Base-by-base conservation (phyloP, 116 monocot species). In the Dioscorea cayenensis region DNA sequence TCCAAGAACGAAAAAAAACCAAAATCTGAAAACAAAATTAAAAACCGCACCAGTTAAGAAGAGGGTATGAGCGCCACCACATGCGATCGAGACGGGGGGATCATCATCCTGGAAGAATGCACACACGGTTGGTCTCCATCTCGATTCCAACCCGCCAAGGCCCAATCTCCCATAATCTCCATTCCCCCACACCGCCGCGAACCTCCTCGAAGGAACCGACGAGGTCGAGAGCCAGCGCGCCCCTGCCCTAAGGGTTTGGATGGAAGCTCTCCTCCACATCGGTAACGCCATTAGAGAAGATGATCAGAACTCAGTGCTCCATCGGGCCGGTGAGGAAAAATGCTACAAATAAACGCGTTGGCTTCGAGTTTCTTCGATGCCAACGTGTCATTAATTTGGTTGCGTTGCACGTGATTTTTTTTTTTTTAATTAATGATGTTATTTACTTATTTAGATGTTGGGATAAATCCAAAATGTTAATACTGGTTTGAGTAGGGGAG, bases 11-110 rank as follows among this genome's bases (percentile, higher is more conserved):
- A 43, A 62, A 52, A 36, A 28, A 5, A 19, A 65, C 12, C 5
- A 7, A 27, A 3, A 64, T 11, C 28, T 17, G 60, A 13, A 51
- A 21, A 17, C 20, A 62, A 22, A 62, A 28, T 8, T 7, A 62
- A 14, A 6, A 59, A 59, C 17, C 62, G 25, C 69, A 85, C 92
- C 83, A 55, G 92, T 92, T 60, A 95, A 79, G 80, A 95, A 95
- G 67, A 95, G 84, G 18, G 95, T 95, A 69, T 95, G 90, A 4
- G 95, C 92, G 18, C 95, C 95, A 28, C 95, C 92, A 51, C 95
- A 95, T 20, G 89, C 79, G 50, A 95, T 69, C 19, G 87, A 75
- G 21, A 81, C 65, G 4, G 85, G 92, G 37, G 61, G 68, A 69
- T 92, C 92, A 14, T 81, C 79, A 12, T 77, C 76, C 29, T 36